Percentiles rank a stretch among this genome's conserved stretches.
Evolutionary conservation across 1,139 yeast genomes (phyloP).

Genomic region (Insectozyma bohioensis): DNA sequence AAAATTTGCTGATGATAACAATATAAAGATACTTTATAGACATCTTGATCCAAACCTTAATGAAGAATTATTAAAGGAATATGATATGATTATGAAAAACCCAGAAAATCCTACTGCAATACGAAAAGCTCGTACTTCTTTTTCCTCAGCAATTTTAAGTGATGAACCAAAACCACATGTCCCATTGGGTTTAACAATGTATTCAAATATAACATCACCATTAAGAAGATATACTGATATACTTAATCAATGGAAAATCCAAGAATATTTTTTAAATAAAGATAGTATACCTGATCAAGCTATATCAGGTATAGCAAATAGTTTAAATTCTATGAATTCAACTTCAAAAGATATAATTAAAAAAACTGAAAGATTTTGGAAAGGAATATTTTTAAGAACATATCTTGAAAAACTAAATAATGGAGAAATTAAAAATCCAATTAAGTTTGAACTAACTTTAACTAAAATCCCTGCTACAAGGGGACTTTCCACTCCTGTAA

Average conservation of each 20-base stretch:
- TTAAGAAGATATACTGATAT: constrained; percentile 83
- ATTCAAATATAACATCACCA: constrained; percentile 87
- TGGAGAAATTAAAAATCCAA: constrained; percentile 17
- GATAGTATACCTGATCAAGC: constrained; percentile 7
- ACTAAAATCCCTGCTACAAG: constrained; percentile 27
- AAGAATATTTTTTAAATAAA: constrained; percentile 21
- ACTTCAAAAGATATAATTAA: constrained; percentile 25
- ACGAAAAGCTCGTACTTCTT: constrained; percentile 32
- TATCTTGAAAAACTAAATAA: constrained; percentile 21
- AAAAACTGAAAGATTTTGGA: constrained; percentile 38
- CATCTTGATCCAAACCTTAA: constrained; percentile 34
- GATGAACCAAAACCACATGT: constrained; percentile 49
- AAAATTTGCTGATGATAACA: constrained; percentile 39
- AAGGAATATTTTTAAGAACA: constrained; percentile 33
- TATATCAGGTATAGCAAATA: constrained; percentile 8
- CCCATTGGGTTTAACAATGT: constrained; percentile 61
- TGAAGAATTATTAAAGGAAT: constrained; percentile 34
- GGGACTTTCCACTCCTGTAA: constrained; percentile 26
- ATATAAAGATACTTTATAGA: constrained; percentile 59
- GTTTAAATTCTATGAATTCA: constrained; percentile 10
- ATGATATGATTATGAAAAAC: constrained; percentile 34
- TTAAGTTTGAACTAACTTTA: too few species aligned
- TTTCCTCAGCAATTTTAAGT: too few species aligned
- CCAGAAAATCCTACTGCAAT: constrained; percentile 16
- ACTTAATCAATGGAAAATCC: constrained; percentile 64